Conservation (phyloP, 2,329 filamentous ascomycete genomes). For the Thelonectria blattea region DNA sequence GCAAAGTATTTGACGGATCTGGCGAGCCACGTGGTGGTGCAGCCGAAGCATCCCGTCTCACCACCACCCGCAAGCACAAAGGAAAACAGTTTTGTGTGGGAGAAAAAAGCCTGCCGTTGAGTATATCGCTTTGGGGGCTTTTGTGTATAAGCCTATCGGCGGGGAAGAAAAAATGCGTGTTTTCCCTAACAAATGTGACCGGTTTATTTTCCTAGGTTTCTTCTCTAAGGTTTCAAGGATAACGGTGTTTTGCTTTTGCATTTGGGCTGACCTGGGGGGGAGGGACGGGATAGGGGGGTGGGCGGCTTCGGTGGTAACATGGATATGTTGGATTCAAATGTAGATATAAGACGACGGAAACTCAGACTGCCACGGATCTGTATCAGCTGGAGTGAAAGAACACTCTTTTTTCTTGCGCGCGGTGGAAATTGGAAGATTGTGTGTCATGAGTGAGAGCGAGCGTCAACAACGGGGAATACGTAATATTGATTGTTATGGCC, state of each 20-base stretch:
- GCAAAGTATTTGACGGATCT: conserved; percentile 1
- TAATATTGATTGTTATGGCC: neutral
- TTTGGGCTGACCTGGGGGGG: conserved; percentile 21
- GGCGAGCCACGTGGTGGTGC: conserved; percentile 10
- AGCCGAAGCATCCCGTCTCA: conserved; percentile 11
- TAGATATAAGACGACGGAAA: conserved; percentile 32
- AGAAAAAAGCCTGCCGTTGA: conserved; percentile 24
- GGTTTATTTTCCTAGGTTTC: conserved; percentile 22
- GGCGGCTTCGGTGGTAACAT: conserved; percentile 1
- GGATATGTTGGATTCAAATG: conserved; percentile 26
- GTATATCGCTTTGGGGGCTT: conserved; percentile 15
- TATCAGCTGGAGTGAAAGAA: conserved; percentile 11
- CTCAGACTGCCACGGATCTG: conserved; percentile 23
- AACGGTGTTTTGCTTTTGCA: conserved; percentile 29
- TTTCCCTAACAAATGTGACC: conserved; percentile 18
- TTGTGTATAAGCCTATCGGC: conserved; percentile 23
- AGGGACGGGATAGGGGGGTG: neutral
- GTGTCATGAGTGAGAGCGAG: conserved; percentile 1
- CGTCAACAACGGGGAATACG: neutral
- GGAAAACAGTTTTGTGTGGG: neutral
- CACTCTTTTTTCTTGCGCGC: conserved; percentile 21
- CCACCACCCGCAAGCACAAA: conserved; percentile 19
- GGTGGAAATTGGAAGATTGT: conserved; percentile 27
- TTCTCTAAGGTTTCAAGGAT: conserved; percentile 20
- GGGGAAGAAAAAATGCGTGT: conserved; percentile 18